These are phyloP conservation scores for Diaporthe aspalathi DNA, from an alignment of 2,329 filamentous ascomycete genomes.

Conservation along the genomic window DNA sequence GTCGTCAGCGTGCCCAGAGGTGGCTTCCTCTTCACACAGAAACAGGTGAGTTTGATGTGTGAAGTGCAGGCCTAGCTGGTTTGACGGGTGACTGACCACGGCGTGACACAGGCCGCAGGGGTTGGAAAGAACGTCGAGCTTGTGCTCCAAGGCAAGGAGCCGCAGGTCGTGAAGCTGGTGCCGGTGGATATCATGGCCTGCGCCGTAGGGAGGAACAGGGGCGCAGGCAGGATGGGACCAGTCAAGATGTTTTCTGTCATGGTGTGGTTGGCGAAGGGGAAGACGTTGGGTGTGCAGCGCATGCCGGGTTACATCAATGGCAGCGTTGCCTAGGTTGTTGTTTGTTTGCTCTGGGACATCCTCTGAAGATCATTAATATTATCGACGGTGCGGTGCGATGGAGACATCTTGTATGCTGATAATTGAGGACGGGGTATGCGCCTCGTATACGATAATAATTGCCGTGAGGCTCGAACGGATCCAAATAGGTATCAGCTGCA, in stretches of 20 bases:
- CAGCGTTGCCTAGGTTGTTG: conserved; percentile 54
- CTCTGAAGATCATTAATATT: background rate
- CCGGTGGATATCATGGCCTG: conserved; percentile 62
- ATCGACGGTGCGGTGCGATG: background rate
- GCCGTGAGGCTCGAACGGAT: background rate
- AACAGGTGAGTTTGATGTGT: conserved; percentile 55
- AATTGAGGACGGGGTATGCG: background rate
- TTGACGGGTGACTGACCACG: background rate
- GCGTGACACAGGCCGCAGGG: conserved; percentile 53
- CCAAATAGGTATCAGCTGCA: conserved; percentile 9
- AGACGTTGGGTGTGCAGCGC: conserved; percentile 59
- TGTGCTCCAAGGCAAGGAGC: conserved; percentile 57
- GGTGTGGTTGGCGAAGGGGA: conserved; percentile 64
- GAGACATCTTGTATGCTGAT: background rate
- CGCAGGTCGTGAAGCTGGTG: conserved; percentile 57
- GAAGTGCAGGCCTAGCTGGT: background rate
- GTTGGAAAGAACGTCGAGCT: conserved; percentile 66
- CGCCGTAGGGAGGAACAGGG: conserved; percentile 61
- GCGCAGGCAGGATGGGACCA: conserved; percentile 59
- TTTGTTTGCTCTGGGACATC: background rate
- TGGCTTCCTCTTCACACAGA: conserved; percentile 58
- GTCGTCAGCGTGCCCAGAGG: conserved; percentile 61
- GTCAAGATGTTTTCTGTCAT: conserved; percentile 63
- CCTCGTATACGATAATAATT: conserved; percentile 9
- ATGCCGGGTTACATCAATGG: conserved; percentile 61